phyloP scores from a whole-genome alignment of 1,139 yeast genomes.

The Protomyces lactucae-debilis region DNA sequence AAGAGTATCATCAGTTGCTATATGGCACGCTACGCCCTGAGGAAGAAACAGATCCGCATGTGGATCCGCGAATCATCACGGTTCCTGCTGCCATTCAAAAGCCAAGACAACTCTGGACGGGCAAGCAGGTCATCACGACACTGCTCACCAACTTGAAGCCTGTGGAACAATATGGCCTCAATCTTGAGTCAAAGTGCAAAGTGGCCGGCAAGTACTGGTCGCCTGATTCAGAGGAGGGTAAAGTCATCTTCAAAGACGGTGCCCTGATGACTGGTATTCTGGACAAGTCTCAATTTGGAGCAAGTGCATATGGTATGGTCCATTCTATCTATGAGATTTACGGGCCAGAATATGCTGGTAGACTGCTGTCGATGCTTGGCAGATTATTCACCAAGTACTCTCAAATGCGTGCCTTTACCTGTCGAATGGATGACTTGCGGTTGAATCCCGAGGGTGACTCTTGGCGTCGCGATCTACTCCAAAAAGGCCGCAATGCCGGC shows the following conservation, averaged over 20 bases:
- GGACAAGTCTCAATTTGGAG: conserved; percentile 98
- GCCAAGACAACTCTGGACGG: conserved; percentile 96
- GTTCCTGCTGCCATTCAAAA: conserved; percentile 85
- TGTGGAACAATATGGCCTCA: conserved; percentile 76
- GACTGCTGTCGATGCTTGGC: conserved; percentile 82
- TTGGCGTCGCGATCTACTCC: conserved; percentile 79
- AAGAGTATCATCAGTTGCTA: conserved; percentile 84
- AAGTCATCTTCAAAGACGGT: conserved; percentile 80
- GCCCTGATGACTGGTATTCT: conserved; percentile 84
- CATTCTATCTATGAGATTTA: conserved; percentile 95
- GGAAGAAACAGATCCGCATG: conserved; percentile 49
- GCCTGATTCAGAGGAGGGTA: conserved; percentile 70
- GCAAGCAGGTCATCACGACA: conserved; percentile 94
- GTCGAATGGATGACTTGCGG: conserved; percentile 99
- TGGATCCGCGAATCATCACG: conserved; percentile 53
- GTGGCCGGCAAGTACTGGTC: conserved; percentile 97
- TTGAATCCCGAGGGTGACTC: conserved; percentile 74
- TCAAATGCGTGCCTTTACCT: conserved; percentile 88
- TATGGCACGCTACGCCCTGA: conserved; percentile 96
- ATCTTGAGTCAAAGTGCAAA: conserved; percentile 76
- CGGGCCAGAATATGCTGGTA: conserved; percentile 87
- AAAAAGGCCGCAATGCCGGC: conserved; percentile 74
- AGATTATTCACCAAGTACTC: conserved; percentile 90
- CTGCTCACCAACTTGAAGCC: conserved; percentile 44
- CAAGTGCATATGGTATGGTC: conserved; percentile 93